Conservation (phyloP, 306 rosid genomes). For the Malus orientalis region DNA sequence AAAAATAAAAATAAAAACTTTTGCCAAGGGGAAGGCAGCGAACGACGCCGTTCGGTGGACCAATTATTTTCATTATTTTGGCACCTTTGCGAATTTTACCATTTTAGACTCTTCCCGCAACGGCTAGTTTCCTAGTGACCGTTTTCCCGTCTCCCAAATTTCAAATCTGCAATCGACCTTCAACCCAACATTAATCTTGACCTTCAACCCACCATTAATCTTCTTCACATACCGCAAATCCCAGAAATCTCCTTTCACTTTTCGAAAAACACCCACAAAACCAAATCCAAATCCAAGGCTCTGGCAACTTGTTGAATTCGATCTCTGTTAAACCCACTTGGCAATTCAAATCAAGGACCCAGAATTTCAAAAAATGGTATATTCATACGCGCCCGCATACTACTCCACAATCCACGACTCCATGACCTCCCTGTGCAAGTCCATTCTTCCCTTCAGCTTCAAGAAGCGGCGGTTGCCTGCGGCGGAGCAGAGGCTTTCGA, state of each 20-base stretch:
- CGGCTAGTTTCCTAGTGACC: slow-evolving; percentile 60
- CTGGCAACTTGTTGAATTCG: slow-evolving; percentile 2
- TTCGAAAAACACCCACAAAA: background rate
- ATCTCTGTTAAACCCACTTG: background rate
- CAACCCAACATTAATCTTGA: background rate
- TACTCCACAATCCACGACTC: slow-evolving; percentile 88
- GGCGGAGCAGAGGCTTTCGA: slow-evolving; percentile 40
- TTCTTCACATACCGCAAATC: background rate
- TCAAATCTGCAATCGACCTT: slow-evolving; percentile 22
- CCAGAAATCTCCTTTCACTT: background rate
- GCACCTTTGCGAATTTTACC: background rate
- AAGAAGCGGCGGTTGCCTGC: slow-evolving; percentile 54
- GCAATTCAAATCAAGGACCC: background rate
- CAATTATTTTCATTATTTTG: background rate
- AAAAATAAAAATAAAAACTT: background rate
- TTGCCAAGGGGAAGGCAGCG: background rate
- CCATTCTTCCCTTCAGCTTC: slow-evolving; percentile 75
- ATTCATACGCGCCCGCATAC: slow-evolving; percentile 77
- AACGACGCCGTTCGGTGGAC: background rate
- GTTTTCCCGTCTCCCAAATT: slow-evolving; percentile 31
- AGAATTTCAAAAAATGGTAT: slow-evolving; percentile 52
- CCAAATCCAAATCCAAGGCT: slow-evolving; percentile 7
- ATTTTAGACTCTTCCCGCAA: slow-evolving; percentile 10
- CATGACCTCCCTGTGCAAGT: slow-evolving; percentile 68
- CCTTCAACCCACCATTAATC: background rate